Conservation (phyloP, 306 rosid genomes). For the Notholithocarpus densiflorus region DNA sequence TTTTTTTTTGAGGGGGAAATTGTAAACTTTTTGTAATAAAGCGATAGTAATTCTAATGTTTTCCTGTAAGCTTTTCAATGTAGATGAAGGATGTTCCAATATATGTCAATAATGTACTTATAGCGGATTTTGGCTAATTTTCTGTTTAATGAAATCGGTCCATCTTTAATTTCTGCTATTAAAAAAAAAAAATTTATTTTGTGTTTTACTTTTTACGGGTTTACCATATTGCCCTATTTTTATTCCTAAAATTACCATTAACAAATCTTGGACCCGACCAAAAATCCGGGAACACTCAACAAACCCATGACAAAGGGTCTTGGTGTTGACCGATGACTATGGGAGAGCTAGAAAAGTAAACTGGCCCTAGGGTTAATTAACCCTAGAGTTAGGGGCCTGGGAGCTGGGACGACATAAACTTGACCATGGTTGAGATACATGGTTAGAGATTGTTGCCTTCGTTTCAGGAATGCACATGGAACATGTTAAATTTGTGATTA, state of each 20-base stretch:
- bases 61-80: no score
- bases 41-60: no score
- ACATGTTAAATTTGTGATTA: background rate
- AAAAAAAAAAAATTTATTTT: no score
- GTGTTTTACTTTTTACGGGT: no score
- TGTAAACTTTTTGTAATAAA: no score
- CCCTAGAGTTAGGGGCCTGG: constrained; percentile 28
- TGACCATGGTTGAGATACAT: constrained; percentile 30
- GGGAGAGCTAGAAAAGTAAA: background rate
- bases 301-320: constrained; percentile 1
- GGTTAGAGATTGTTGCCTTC: constrained; percentile 26
- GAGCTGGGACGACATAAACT: constrained; percentile 19
- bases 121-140: no score
- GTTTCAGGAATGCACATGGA: constrained; percentile 31
- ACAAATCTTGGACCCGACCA: constrained; percentile 10
- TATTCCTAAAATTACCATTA: background rate
- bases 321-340: constrained; percentile 15
- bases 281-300: constrained; percentile 24
- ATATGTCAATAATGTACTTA: no score
- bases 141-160: no score
- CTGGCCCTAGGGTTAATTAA: background rate
- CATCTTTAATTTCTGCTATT: no score
- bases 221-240: background rate
- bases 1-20: no score
- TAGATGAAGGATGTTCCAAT: no score